Conservation (phyloP, 1,284 basidiomycete genomes). For the Pseudozyma pruni region DNA sequence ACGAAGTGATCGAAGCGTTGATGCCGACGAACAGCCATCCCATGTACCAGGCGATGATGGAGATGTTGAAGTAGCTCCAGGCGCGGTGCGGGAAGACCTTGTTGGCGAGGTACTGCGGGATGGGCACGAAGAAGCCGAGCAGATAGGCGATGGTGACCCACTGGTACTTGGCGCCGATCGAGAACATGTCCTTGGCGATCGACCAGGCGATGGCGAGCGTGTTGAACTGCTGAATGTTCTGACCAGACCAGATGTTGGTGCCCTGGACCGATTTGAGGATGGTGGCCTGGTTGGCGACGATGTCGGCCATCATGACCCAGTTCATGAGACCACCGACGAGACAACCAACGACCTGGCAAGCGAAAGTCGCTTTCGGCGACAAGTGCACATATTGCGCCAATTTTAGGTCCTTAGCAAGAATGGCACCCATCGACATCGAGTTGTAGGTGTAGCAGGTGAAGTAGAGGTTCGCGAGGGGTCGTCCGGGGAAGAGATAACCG, state of each 20-base stretch:
- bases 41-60: constrained; percentile 45
- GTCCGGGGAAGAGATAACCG: constrained; percentile 42
- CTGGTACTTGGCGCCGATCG: constrained; percentile 32
- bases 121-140: constrained; percentile 24
- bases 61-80: constrained; percentile 42
- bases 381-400: constrained; percentile 59
- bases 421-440: constrained; percentile 23
- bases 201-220: constrained; percentile 49
- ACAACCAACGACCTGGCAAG: constrained; percentile 38
- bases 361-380: too few species aligned
- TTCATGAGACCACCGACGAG: constrained; percentile 48
- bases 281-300: constrained; percentile 28
- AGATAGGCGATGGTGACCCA: constrained; percentile 37
- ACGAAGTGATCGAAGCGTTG: constrained; percentile 30
- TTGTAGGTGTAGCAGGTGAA: constrained; percentile 51
- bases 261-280: constrained; percentile 47
- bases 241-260: constrained; percentile 47
- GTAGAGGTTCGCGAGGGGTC: constrained; percentile 54
- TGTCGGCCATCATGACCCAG: constrained; percentile 38
- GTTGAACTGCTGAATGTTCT: constrained; percentile 49
- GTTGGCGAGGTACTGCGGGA: constrained; percentile 33
- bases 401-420: constrained; percentile 41
- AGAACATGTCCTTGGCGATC: constrained; percentile 44
- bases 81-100: constrained; percentile 36
- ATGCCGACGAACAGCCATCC: constrained; percentile 41